phyloP scores from a whole-genome alignment of 352 stramenopile species.

The Phytophthora ohioensis region DNA sequence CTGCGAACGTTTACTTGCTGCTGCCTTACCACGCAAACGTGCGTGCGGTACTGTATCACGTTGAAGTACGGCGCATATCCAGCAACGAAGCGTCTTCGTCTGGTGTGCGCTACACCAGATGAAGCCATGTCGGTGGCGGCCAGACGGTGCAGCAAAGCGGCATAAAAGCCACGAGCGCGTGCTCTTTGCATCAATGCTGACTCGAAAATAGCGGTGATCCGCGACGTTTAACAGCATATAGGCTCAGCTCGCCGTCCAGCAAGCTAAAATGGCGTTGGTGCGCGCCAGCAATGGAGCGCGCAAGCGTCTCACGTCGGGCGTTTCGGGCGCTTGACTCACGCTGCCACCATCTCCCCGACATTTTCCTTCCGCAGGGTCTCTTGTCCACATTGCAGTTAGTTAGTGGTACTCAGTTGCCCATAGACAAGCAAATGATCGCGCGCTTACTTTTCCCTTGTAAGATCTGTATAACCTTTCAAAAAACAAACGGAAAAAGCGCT shows the following conservation, averaged over 20 bases:
- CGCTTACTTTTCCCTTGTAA: neutral
- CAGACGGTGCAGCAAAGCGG: slow-evolving; percentile 8
- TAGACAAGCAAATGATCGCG: slow-evolving; percentile 22
- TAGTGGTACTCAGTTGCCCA: slow-evolving; percentile 21
- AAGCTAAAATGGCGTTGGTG: neutral
- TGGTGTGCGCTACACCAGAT: slow-evolving; percentile 18
- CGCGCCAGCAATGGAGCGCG: neutral
- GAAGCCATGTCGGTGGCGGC: slow-evolving; percentile 16
- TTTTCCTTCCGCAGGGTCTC: slow-evolving; percentile 14
- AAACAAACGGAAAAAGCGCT: neutral
- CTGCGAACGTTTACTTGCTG: no score
- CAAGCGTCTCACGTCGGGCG: slow-evolving; percentile 2
- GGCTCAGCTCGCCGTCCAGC: neutral
- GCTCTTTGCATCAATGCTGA: slow-evolving; percentile 20
- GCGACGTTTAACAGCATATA: slow-evolving; percentile 3
- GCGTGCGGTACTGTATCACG: no score
- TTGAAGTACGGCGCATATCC: no score
- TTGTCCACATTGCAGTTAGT: slow-evolving; percentile 33
- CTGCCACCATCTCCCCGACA: neutral
- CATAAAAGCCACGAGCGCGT: slow-evolving; percentile 20
- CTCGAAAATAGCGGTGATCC: slow-evolving; percentile 13
- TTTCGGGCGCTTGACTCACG: neutral
- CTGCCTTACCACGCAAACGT: no score
- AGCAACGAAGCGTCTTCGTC: neutral
- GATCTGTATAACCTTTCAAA: neutral